Evolutionary conservation across 176 grass and related monocot species (phyloP).

Genomic region (Poa pratensis): DNA sequence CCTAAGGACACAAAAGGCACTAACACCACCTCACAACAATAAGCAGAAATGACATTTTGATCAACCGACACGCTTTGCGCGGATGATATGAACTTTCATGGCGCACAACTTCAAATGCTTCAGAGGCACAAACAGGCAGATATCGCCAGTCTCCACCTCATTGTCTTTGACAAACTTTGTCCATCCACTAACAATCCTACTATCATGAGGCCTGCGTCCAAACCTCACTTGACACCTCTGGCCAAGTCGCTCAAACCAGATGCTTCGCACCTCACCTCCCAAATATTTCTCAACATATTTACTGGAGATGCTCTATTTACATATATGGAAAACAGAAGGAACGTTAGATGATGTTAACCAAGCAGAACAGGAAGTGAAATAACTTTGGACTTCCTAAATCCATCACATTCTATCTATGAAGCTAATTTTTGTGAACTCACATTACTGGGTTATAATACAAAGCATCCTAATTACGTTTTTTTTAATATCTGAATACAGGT

Average conservation of each 20-base stretch:
- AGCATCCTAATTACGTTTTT: not conserved
- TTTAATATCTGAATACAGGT: not conserved
- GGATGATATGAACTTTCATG: slow-evolving; percentile 30
- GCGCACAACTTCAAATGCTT: not conserved
- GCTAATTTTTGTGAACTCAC: not conserved
- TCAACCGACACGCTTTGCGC: not conserved
- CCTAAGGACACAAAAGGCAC: not conserved
- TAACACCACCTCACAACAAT: not conserved
- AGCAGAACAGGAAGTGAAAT: not conserved
- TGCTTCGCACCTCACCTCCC: not conserved
- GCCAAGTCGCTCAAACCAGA: slow-evolving; percentile 1
- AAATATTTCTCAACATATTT: slow-evolving; percentile 17
- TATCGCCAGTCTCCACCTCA: slow-evolving; percentile 6
- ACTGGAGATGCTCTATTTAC: not conserved
- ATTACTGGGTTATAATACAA: not conserved
- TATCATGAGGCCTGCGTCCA: not conserved
- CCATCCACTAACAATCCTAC: slow-evolving; percentile 5
- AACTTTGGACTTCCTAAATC: slow-evolving; percentile 2
- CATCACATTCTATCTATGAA: not conserved
- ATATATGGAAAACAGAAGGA: not conserved
- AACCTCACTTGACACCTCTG: slow-evolving; percentile 8
- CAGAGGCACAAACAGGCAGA: slow-evolving; percentile 16
- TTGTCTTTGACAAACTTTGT: slow-evolving; percentile 15
- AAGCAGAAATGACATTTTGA: not conserved
- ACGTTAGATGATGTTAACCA: slow-evolving; percentile 2